A percentile compares a stretch with the other conserved stretches of the same genome.
These are phyloP conservation scores for Penstemon eatonii DNA, from an alignment of 257 asterid species.

Conservation along the genomic window DNA sequence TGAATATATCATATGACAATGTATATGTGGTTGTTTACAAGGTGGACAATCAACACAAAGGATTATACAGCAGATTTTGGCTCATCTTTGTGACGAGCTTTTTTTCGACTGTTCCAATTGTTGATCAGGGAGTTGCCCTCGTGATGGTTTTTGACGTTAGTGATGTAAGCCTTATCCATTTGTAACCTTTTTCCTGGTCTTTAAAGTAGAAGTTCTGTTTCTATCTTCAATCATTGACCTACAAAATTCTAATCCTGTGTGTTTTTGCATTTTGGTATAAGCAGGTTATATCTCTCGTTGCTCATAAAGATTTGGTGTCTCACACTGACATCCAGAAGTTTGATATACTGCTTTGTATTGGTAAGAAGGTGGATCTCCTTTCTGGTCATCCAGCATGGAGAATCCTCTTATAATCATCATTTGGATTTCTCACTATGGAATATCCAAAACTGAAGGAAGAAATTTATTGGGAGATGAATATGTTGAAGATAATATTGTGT, in stretches of 20 bases:
- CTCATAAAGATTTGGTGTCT: slow-evolving; percentile 76
- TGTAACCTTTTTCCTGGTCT: too few relatives aligned
- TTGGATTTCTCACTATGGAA: slow-evolving; percentile 55
- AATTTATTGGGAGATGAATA: slow-evolving; percentile 79
- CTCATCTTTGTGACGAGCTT: slow-evolving; percentile 63
- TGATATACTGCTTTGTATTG: slow-evolving; percentile 78
- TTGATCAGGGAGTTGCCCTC: slow-evolving; percentile 58
- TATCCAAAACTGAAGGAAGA: slow-evolving; percentile 88
- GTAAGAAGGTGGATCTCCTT: slow-evolving; percentile 94
- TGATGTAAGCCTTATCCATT: slow-evolving; percentile 51
- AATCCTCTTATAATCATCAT: slow-evolving; percentile 38
- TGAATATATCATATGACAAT: slow-evolving; percentile 8
- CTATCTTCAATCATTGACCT: too few relatives aligned
- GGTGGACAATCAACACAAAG: slow-evolving; percentile 94
- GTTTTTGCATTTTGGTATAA: slow-evolving; percentile 30
- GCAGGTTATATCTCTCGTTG: slow-evolving; percentile 72
- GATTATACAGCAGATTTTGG: slow-evolving; percentile 83
- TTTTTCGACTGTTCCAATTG: slow-evolving; percentile 42
- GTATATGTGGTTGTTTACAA: slow-evolving; percentile 36
- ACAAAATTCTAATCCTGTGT: background rate
- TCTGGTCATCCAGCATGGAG: slow-evolving; percentile 70
- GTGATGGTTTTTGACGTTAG: slow-evolving; percentile 86
- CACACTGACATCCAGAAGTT: slow-evolving; percentile 64
- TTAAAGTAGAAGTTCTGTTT: too few relatives aligned
- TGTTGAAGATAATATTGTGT: slow-evolving; percentile 75